These are phyloP conservation scores for Glycine tomentella DNA, from an alignment of 306 rosid genomes.

Conservation along the genomic window DNA sequence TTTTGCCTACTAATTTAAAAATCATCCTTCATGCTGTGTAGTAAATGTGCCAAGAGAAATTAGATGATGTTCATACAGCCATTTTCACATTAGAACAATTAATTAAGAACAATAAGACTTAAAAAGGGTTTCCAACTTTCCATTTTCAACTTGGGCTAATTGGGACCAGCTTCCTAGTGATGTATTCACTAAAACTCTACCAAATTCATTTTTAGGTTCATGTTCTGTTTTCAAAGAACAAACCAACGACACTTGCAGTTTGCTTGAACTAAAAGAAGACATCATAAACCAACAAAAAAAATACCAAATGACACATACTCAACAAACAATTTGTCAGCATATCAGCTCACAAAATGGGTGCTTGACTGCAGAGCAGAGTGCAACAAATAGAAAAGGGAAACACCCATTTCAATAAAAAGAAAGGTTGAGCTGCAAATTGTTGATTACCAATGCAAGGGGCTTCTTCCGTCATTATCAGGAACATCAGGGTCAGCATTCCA, in stretches of 20 bases:
- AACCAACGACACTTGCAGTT: conserved; percentile 9
- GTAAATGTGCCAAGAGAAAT: conserved; percentile 21
- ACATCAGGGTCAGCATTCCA: conserved; percentile 99
- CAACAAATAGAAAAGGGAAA: conserved; percentile 12
- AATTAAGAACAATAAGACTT: neutral
- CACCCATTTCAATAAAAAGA: conserved; percentile 4
- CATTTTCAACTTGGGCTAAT: conserved; percentile 22
- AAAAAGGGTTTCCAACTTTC: neutral
- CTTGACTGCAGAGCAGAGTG: conserved; percentile 20
- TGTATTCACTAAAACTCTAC: conserved; percentile 12
- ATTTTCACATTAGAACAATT: neutral
- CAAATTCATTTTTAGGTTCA: neutral
- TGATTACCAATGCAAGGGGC: conserved; percentile 92
- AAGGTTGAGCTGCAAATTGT: conserved; percentile 22
- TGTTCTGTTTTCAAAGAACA: conserved; percentile 6
- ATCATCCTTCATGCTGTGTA: conserved; percentile 20
- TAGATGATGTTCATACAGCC: neutral
- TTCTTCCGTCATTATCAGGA: conserved; percentile 96
- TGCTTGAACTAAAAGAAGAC: conserved; percentile 10
- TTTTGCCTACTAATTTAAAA: conserved; percentile 14
- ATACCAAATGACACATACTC: neutral
- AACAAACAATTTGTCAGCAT: neutral
- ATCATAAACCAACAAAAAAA: neutral
- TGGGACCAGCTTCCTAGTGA: neutral
- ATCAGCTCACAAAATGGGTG: neutral